Evolutionary conservation across 208 protist genomes (phyloP).

Genomic region (Leishmania martiniquensis): DNA sequence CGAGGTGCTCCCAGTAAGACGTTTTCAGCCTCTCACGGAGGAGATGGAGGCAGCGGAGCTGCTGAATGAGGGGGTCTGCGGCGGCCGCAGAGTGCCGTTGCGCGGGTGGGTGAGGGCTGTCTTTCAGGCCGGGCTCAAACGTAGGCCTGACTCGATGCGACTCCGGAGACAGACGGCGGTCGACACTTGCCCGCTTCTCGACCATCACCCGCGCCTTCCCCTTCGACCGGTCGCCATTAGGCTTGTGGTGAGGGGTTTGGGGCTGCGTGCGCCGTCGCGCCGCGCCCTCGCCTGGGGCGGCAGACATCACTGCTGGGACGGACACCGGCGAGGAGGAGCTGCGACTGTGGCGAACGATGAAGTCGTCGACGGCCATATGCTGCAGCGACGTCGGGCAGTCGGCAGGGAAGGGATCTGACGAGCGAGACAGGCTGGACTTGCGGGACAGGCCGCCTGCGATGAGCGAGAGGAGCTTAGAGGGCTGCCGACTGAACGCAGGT

Average conservation of each 20-base stretch:
- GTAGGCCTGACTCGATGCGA: background rate
- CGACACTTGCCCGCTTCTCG: background rate
- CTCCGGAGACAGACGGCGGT: background rate
- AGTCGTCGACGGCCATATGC: background rate
- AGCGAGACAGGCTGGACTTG: background rate
- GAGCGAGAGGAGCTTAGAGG: slow-evolving; percentile 28
- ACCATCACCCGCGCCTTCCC: background rate
- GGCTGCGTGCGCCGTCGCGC: background rate
- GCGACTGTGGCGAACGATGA: background rate
- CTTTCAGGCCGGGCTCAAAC: background rate
- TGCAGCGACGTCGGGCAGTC: background rate
- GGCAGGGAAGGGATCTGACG: background rate
- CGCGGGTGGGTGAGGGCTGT: background rate
- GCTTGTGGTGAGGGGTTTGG: background rate
- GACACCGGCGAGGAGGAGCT: background rate
- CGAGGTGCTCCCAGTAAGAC: slow-evolving; percentile 44
- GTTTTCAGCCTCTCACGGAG: slow-evolving; percentile 52
- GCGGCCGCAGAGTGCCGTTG: background rate
- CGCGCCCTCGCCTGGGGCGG: background rate
- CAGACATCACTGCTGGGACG: background rate
- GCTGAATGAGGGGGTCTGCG: slow-evolving; percentile 20
- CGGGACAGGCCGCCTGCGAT: slow-evolving; percentile 11
- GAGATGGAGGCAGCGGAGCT: slow-evolving; percentile 53
- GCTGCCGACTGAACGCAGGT: slow-evolving; percentile 3
- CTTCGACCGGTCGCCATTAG: background rate